A percentile compares a stretch with the other conserved stretches of the same genome.
phyloP scores from a whole-genome alignment of 345 rosid species.

The Salix caprea region DNA sequence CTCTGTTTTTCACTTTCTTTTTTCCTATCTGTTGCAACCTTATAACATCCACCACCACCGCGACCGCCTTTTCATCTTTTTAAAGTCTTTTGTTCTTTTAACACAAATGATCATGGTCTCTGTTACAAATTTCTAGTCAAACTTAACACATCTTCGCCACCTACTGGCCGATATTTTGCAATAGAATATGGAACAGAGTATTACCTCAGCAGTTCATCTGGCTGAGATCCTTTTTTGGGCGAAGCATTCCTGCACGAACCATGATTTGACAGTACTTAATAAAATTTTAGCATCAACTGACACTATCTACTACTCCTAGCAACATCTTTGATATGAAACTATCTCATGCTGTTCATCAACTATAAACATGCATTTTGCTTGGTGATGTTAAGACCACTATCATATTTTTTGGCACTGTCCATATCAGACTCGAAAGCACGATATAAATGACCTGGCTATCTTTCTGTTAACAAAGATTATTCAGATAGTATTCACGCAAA shows the following conservation, averaged over 20 bases:
- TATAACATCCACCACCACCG: too few species aligned
- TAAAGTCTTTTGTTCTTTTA: neutral
- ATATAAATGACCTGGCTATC: neutral
- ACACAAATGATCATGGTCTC: neutral
- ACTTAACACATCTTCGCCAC: neutral
- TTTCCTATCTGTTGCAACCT: neutral
- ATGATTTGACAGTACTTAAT: neutral
- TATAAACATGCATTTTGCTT: neutral
- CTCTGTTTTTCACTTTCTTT: neutral
- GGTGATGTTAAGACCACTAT: neutral
- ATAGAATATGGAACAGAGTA: neutral
- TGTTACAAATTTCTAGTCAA: neutral
- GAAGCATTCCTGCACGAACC: constrained; percentile 39
- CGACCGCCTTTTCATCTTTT: too few species aligned
- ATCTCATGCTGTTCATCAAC: neutral
- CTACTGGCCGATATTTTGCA: neutral
- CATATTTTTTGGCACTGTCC: neutral
- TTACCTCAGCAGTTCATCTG: constrained; percentile 83
- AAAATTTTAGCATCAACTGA: neutral
- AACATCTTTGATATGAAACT: neutral
- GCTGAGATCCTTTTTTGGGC: constrained; percentile 32
- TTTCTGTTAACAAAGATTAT: neutral
- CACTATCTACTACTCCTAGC: neutral
- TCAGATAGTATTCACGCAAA: neutral
- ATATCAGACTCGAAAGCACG: neutral